Evolutionary conservation across 2,329 filamentous ascomycete species (phyloP).

Genomic region (Diaporthe destruens): DNA sequence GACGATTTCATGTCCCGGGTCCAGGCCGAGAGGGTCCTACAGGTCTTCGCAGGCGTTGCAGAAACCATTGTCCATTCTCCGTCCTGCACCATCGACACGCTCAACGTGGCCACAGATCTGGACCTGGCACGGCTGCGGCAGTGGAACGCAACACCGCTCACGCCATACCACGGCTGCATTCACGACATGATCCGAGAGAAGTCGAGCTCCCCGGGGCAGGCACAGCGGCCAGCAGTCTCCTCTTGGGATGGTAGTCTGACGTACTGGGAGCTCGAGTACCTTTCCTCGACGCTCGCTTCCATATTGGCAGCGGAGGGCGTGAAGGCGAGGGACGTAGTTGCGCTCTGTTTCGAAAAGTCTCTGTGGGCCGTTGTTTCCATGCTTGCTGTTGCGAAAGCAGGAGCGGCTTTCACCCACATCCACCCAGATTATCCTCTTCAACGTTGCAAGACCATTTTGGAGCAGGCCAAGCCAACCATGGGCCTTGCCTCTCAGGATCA

Average conservation of each 20-base stretch:
- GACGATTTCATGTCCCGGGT: not conserved
- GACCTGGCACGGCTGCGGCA: not conserved
- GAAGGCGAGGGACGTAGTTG: slow-evolving; percentile 58
- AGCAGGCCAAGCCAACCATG: not conserved
- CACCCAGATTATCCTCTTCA: not conserved
- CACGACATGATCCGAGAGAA: not conserved
- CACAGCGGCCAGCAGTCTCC: not conserved
- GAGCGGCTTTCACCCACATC: not conserved
- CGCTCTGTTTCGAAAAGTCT: slow-evolving; percentile 90
- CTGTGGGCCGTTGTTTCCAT: slow-evolving; percentile 80
- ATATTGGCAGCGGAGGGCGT: not conserved
- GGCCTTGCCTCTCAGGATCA: not conserved
- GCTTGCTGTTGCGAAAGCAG: not conserved
- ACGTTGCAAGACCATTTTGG: not conserved
- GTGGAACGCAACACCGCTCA: not conserved
- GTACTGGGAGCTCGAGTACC: not conserved
- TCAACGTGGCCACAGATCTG: not conserved
- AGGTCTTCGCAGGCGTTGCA: not conserved
- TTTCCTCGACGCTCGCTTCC: not conserved
- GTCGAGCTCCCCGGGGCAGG: not conserved
- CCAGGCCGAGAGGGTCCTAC: not conserved
- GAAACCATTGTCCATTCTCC: not conserved
- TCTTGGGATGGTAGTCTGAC: not conserved
- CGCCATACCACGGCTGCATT: not conserved
- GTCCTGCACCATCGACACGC: not conserved